Evolutionary conservation across 2,329 filamentous ascomycete genomes (phyloP), one percentile per base, ranked within the genome.

Genomic region (Cercospora canescens): DNA sequence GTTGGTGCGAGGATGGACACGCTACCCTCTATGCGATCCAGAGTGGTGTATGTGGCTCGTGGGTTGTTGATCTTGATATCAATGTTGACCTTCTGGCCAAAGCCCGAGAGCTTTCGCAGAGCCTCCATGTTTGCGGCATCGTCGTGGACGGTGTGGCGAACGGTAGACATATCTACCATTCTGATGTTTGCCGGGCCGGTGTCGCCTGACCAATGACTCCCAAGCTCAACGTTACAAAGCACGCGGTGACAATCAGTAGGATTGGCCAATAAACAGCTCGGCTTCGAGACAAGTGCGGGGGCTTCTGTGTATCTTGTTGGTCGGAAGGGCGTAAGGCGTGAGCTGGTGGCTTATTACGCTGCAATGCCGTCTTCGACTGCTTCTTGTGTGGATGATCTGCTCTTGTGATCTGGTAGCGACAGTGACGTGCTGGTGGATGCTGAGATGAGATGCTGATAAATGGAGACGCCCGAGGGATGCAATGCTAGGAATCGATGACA

Each of bases 1-100:
- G 79, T 77, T n/a, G 80, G 77, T 3, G 83, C 79, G 24, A 79
- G 81, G 62, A 89, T 79, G 18, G 76, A 79, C 6, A 85, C 83
- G 28, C 79, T 81, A 12, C 87, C 87, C 63, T 87, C 80, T 62
- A 89, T 83, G 57, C 79, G 81, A 71, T 89, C 87, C 71, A 85
- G 79, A 7, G 86, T 88, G 2, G 86, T 87, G 72, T 84, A 88
- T 35, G 82, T 81, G 21, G 76, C 81, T 62, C 77, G 72, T 28
- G 71, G 68, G 61, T 75, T 75, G 32, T 78, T 72, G 35, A 84
- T 75, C 16, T 76, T 68, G 71, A 84, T 82, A 28, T 78, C 79
- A 66, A 84, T 79, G 45, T 75, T 74, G 18, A 81, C 80, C 66
- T 80, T 79, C 4, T 71, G 70, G n/a, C 66, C 63, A 62, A 73